These are phyloP conservation scores for Aspergillus novoparasiticus DNA, from an alignment of 2,329 filamentous ascomycete species.

Conservation along the genomic window DNA sequence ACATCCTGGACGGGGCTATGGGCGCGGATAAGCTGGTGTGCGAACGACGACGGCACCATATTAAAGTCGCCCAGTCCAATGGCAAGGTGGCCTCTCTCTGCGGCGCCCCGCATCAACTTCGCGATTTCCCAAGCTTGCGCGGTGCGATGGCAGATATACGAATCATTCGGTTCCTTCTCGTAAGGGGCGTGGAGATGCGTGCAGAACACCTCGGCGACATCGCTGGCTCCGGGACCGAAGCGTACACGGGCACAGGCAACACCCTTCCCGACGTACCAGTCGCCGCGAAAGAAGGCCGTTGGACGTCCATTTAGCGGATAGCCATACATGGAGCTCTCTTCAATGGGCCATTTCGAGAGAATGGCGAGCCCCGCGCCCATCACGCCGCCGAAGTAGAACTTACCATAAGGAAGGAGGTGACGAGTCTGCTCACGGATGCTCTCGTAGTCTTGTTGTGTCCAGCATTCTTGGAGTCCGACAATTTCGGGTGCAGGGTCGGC, in stretches of 20 bases:
- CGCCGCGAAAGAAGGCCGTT: slow-evolving; percentile 89
- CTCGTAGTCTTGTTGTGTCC: slow-evolving; percentile 81
- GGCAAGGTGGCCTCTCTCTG: slow-evolving; percentile 78
- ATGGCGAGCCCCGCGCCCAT: slow-evolving; percentile 90
- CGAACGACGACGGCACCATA: slow-evolving; percentile 85
- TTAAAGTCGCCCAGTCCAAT: slow-evolving; percentile 93
- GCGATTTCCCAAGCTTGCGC: slow-evolving; percentile 95
- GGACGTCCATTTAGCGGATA: slow-evolving; percentile 94
- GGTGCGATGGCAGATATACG: slow-evolving; percentile 86
- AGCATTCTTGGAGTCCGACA: slow-evolving; percentile 94
- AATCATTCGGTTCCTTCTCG: slow-evolving; percentile 75
- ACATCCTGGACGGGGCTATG: slow-evolving; percentile 77
- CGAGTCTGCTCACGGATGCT: slow-evolving; percentile 73
- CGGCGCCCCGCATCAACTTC: slow-evolving; percentile 81
- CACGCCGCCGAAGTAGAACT: slow-evolving; percentile 88
- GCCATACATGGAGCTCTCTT: slow-evolving; percentile 79
- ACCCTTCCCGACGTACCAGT: slow-evolving; percentile 96
- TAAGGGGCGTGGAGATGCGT: slow-evolving; percentile 92
- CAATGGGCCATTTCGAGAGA: slow-evolving; percentile 87
- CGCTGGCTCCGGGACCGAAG: slow-evolving; percentile 64
- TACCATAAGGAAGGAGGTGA: slow-evolving; percentile 79
- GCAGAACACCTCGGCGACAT: slow-evolving; percentile 85
- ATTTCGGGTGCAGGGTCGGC: slow-evolving; percentile 73
- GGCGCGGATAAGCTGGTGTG: slow-evolving; percentile 78
- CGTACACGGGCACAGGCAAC: slow-evolving; percentile 81